Evolutionary conservation across 352 stramenopile genomes (phyloP), one percentile per base, ranked within the genome.

Genomic region (Globisporangium sylvaticum): DNA sequence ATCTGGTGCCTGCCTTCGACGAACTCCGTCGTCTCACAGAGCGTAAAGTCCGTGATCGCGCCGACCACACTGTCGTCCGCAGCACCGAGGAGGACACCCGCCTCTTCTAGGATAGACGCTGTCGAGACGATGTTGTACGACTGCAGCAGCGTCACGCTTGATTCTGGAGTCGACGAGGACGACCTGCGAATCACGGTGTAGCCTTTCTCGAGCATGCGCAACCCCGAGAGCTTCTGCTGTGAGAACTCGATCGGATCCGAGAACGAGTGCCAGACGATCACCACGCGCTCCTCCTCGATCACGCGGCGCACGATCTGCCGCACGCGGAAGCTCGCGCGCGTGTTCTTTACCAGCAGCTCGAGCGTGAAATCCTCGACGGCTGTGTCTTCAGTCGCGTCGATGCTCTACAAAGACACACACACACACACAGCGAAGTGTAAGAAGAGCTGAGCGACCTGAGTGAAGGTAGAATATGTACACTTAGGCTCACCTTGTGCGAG

Each of bases 221-320:
- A 67, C 25, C 79, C 78, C 7, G 75, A 54, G 6, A 87, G 62
- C 34, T 70, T 62, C 58, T 81, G 71, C 9, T 70, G 66, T 53
- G 75, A 77, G 62, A 88, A 90, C 67, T 84, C 73, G n/a, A 81
- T 63, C 15, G 80, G 80, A 20, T 90, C 70, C 66, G 84, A 86
- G 57, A 78, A 82, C 20, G 82, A 80, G 32, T 68, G 76, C 80
- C 80, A 90, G 32, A 79, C 79, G 34, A 90, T 84, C 56, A 90
- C 78, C 20, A 86, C 68, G 31, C 77, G 74, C 68, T 87, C 80
- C 6, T 69, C 31, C 42, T 88, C 78, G 20, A 81, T 72, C 72
- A 86, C 86, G 15, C 78, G 74, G 1, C 82, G 76, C 29, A 87
- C 76, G 54, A 90, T 73, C 52, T 90, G 79, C 34, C 83, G 78